These are phyloP conservation scores for Fusarium annulatum DNA, from an alignment of 2,329 filamentous ascomycete species.

Conservation along the genomic window DNA sequence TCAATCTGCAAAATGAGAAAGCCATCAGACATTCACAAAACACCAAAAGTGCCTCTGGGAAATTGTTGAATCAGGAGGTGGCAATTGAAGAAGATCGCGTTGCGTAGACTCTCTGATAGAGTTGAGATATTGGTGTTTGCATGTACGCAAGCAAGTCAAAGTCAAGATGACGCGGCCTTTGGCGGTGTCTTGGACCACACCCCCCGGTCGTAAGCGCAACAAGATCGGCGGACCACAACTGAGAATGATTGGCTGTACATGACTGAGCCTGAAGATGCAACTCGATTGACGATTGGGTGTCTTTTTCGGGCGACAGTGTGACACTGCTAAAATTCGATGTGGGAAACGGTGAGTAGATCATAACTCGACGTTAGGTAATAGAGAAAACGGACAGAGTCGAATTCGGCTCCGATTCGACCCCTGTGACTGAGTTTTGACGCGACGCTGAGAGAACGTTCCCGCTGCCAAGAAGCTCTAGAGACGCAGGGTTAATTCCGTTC, in stretches of 20 bases:
- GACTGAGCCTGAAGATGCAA: constrained; percentile 7
- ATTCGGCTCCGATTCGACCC: constrained; percentile 28
- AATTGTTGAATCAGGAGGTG: constrained; percentile 27
- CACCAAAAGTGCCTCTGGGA: background rate
- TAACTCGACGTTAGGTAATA: background rate
- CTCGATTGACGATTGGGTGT: constrained; percentile 21
- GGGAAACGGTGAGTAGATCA: constrained; percentile 30
- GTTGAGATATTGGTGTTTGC: constrained; percentile 31
- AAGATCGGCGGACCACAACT: constrained; percentile 18
- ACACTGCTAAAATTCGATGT: background rate
- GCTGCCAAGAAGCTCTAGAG: constrained; percentile 35
- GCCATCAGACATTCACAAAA: background rate
- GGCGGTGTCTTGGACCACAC: constrained; percentile 37
- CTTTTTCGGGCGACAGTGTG: constrained; percentile 5
- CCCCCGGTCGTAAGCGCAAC: constrained; percentile 37
- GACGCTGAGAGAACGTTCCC: constrained; percentile 22
- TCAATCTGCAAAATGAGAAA: background rate
- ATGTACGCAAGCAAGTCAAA: constrained; percentile 44
- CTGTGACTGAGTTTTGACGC: constrained; percentile 16
- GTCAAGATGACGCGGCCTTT: constrained; percentile 45
- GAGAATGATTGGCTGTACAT: constrained; percentile 28
- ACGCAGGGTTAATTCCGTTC: constrained; percentile 25
- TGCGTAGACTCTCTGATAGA: constrained; percentile 19
- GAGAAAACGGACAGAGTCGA: constrained; percentile 22
- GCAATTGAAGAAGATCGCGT: constrained; percentile 20